Conservation (phyloP, 106 monocot species). For the Dendrobium catenatum region DNA sequence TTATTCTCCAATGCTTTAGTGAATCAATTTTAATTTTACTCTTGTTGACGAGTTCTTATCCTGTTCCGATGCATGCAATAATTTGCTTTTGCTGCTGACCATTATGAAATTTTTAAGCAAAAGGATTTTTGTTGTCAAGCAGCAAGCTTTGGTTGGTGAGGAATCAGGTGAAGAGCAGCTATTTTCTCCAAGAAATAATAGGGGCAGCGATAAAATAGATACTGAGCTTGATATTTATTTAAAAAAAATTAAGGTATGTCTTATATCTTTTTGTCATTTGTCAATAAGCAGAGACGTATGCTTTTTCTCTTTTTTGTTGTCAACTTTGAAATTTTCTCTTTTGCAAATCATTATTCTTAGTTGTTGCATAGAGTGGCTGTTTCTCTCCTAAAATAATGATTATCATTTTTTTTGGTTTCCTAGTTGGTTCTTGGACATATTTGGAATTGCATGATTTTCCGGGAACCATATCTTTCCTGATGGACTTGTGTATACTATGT, state of each 20-base stretch:
- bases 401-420: not conserved
- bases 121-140: constrained; percentile 10
- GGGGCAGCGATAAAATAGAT: constrained; percentile 33
- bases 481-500: not conserved
- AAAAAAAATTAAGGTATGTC: constrained; percentile 46
- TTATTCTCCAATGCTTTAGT: not conserved
- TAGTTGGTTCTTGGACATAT: not conserved
- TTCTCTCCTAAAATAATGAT: not conserved
- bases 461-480: not conserved
- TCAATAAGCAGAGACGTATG: not conserved
- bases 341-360: not conserved
- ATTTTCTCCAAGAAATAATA: constrained; percentile 45
- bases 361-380: not conserved
- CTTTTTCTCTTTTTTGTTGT: not conserved
- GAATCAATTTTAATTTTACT: not conserved
- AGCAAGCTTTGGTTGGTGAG: constrained; percentile 98
- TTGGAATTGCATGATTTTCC: not conserved
- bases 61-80: not conserved
- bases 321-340: not conserved
- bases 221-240: constrained; percentile 69
- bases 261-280: constrained; percentile 1
- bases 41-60: not conserved
- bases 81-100: not conserved
- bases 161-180: constrained; percentile 74
- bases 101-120: not conserved